Conservation (phyloP, 1,284 basidiomycete genomes). For the Apiotrichum gamsii region DNA sequence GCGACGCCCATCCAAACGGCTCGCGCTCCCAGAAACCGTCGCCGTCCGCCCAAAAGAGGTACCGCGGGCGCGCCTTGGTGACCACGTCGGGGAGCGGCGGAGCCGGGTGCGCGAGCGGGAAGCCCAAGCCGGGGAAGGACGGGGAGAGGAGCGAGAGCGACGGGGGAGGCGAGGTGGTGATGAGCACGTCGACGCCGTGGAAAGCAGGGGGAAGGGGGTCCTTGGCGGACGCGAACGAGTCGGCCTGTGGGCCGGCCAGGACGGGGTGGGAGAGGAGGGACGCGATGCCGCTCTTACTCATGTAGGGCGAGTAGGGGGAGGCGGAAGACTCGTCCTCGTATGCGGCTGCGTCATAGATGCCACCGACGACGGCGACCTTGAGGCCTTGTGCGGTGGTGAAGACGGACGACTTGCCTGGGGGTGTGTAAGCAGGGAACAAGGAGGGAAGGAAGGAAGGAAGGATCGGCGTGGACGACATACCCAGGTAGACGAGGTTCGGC, state of each 20-base stretch:
- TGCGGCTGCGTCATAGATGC: conserved; percentile 60
- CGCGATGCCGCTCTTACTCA: conserved; percentile 65
- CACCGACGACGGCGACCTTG: conserved; percentile 78
- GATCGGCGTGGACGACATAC: no score
- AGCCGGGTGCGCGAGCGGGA: conserved; percentile 50
- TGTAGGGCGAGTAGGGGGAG: conserved; percentile 59
- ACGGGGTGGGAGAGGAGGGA: conserved; percentile 54
- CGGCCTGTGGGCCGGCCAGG: conserved; percentile 41
- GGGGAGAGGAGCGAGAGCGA: conserved; percentile 62
- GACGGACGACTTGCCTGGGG: conserved; percentile 74
- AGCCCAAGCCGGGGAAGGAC: conserved; percentile 50
- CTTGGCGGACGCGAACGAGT: conserved; percentile 63
- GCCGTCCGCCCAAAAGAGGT: conserved; percentile 53
- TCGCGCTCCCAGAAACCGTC: conserved; percentile 82
- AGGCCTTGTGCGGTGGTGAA: conserved; percentile 76
- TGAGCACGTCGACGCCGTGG: conserved; percentile 71
- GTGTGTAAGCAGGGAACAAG: no score
- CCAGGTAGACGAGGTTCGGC: conserved; percentile 73
- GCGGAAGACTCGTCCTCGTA: conserved; percentile 41
- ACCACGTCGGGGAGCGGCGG: conserved; percentile 64
- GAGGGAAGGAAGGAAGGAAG: background rate
- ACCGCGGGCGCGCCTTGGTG: conserved; percentile 43
- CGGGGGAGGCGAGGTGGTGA: conserved; percentile 73
- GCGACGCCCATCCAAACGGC: conserved; percentile 74
- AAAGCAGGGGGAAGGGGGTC: conserved; percentile 49